Conservation (phyloP, 345 rosid genomes). For the Sonneratia caseolaris region DNA sequence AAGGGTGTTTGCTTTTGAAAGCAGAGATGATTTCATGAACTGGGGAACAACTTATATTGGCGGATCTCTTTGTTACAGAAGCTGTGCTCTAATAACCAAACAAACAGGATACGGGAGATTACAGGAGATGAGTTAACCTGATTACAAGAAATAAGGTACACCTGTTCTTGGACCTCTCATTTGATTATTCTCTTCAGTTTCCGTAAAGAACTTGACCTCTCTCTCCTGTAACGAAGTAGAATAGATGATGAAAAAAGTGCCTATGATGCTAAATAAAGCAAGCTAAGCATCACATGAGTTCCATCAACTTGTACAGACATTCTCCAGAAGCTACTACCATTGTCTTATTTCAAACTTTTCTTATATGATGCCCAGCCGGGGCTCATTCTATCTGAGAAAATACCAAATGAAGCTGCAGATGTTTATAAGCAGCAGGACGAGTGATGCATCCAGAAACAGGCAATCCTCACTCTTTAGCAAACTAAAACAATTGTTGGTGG, state of each 20-base stretch:
- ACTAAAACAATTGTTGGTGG: not conserved
- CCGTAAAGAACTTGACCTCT: slow-evolving; percentile 94
- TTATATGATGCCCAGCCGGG: not conserved
- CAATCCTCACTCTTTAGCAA: not conserved
- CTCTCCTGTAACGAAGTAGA: slow-evolving; percentile 54
- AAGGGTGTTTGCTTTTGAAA: not conserved
- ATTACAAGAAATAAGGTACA: slow-evolving; percentile 87
- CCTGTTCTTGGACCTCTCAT: slow-evolving; percentile 99
- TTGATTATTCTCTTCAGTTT: slow-evolving; percentile 98
- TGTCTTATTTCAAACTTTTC: not conserved
- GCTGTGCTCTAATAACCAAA: slow-evolving; percentile 5
- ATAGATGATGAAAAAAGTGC: not conserved
- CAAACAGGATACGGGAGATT: not conserved
- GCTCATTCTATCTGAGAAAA: too few species aligned
- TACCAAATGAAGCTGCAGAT: too few species aligned
- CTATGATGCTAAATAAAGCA: not conserved
- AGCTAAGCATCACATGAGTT: not conserved
- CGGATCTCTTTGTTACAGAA: not conserved
- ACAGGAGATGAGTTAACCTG: slow-evolving; percentile 1
- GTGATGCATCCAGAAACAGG: too few species aligned
- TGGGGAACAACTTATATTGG: slow-evolving; percentile 1
- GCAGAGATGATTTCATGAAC: not conserved
- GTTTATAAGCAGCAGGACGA: too few species aligned
- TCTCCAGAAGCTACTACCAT: not conserved
- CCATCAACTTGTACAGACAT: not conserved